Percentiles rank a stretch among this genome's conserved stretches.
These are phyloP conservation scores for Ophiocordyceps robertsii DNA, from an alignment of 2,329 filamentous ascomycete genomes.

Conservation along the genomic window DNA sequence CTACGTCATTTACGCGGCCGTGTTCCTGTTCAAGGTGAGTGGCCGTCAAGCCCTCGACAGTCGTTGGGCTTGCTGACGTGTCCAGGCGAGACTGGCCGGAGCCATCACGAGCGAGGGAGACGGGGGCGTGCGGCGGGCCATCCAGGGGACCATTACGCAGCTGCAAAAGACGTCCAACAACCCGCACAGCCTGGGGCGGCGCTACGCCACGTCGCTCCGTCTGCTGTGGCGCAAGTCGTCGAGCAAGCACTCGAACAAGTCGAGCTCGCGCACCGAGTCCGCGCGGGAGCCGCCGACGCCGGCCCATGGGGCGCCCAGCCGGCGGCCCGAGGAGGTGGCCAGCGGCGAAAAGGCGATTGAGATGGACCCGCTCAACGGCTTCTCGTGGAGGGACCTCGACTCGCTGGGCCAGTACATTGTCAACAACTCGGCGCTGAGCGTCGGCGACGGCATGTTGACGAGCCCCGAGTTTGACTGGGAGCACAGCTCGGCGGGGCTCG, in stretches of 20 bases:
- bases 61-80: background rate
- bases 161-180: slow-evolving; percentile 44
- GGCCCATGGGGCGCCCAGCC: slow-evolving; percentile 10
- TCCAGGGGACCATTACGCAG: slow-evolving; percentile 44
- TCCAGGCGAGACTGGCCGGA: slow-evolving; percentile 40
- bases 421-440: slow-evolving; percentile 9
- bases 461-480: slow-evolving; percentile 13
- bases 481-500: slow-evolving; percentile 8
- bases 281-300: slow-evolving; percentile 11
- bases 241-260: slow-evolving; percentile 4
- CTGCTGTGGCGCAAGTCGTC: slow-evolving; percentile 39
- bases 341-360: slow-evolving; percentile 15
- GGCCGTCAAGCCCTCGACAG: too few relatives aligned
- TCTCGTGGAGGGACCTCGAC: slow-evolving; percentile 48
- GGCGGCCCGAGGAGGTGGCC: slow-evolving; percentile 7
- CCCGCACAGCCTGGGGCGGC: slow-evolving; percentile 44
- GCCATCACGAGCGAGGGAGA: slow-evolving; percentile 42
- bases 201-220: slow-evolving; percentile 47
- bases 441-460: slow-evolving; percentile 12
- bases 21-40: slow-evolving; percentile 49
- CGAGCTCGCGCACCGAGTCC: slow-evolving; percentile 1
- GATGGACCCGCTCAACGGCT: slow-evolving; percentile 36
- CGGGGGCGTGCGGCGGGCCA: slow-evolving; percentile 40
- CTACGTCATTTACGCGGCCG: slow-evolving; percentile 48
- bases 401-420: slow-evolving; percentile 41